A percentile compares a stretch with the other conserved stretches of the same genome.
phyloP scores from a whole-genome alignment of 306 rosid species.

The Vigna nakashimae region DNA sequence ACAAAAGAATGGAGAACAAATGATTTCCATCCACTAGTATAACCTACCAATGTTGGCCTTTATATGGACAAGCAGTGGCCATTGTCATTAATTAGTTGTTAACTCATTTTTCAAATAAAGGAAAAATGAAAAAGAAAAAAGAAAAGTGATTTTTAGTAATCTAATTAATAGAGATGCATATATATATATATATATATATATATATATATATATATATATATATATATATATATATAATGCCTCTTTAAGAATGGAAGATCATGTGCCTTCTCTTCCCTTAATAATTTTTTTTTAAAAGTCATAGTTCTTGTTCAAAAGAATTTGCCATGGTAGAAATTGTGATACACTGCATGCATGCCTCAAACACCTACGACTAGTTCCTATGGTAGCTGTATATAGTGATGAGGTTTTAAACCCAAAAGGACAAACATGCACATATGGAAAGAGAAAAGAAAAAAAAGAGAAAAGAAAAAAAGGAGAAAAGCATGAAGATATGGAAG shows the following conservation, averaged over 20 bases:
- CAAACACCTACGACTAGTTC: conserved; percentile 8
- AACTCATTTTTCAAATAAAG: neutral
- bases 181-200: no score
- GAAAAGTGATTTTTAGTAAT: neutral
- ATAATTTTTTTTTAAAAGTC: neutral
- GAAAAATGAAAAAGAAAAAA: neutral
- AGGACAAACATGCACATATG: conserved; percentile 5
- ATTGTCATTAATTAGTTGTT: conserved; percentile 5
- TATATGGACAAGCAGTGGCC: neutral
- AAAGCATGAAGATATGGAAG: conserved; percentile 21
- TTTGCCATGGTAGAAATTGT: conserved; percentile 7
- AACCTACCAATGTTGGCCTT: conserved; percentile 18
- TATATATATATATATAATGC: neutral
- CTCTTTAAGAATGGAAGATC: neutral
- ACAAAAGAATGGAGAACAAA: neutral
- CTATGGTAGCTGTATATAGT: neutral
- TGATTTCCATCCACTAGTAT: conserved; percentile 11
- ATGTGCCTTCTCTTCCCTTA: neutral
- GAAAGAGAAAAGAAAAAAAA: conserved; percentile 27
- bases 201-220: no score
- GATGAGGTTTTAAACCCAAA: conserved; percentile 14
- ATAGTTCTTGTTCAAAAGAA: neutral
- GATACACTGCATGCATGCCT: conserved; percentile 1
- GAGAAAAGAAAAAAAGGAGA: conserved; percentile 33
- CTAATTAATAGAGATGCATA: neutral